These are phyloP conservation scores for Hemerocallis citrina DNA, from an alignment of 106 monocot species.

Conservation along the genomic window DNA sequence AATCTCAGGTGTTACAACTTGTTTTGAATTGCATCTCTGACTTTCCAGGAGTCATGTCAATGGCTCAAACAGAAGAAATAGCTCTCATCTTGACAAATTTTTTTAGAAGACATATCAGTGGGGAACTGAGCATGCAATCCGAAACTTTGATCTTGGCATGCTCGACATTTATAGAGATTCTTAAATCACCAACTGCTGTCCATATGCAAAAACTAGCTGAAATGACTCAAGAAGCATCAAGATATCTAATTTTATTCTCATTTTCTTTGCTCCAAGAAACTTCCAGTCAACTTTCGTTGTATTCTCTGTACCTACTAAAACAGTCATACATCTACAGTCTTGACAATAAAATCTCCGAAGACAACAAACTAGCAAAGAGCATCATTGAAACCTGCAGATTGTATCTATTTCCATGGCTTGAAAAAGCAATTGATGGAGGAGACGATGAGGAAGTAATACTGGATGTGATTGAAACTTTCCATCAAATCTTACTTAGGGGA, in stretches of 20 bases:
- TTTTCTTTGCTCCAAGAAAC: constrained; percentile 23
- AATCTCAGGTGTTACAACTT: constrained; percentile 65
- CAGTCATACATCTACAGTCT: constrained; percentile 39
- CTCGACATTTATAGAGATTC: constrained; percentile 54
- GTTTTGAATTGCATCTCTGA: constrained; percentile 39
- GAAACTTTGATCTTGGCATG: constrained; percentile 69
- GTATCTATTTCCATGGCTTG: constrained; percentile 71
- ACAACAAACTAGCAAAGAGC: constrained; percentile 24
- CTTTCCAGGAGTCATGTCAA: constrained; percentile 66
- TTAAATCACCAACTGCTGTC: constrained; percentile 53
- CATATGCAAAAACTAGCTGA: constrained; percentile 37
- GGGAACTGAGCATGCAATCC: constrained; percentile 45
- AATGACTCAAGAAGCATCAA: constrained; percentile 53
- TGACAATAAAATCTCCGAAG: constrained; percentile 5
- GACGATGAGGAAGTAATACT: constrained; percentile 55
- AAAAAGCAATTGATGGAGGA: constrained; percentile 40
- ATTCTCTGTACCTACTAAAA: constrained; percentile 70
- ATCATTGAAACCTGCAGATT: constrained; percentile 59
- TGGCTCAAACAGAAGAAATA: constrained; percentile 59
- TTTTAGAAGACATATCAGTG: constrained; percentile 34
- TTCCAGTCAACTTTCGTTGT: constrained; percentile 20
- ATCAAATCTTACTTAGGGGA: constrained; percentile 55
- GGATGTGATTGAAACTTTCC: constrained; percentile 73
- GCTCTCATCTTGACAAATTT: constrained; percentile 39
- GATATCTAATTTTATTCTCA: constrained; percentile 38